Evolutionary conservation across 2,329 filamentous ascomycete species (phyloP), one percentile per base, ranked within the genome.

Genomic region (Fusarium sp.): DNA sequence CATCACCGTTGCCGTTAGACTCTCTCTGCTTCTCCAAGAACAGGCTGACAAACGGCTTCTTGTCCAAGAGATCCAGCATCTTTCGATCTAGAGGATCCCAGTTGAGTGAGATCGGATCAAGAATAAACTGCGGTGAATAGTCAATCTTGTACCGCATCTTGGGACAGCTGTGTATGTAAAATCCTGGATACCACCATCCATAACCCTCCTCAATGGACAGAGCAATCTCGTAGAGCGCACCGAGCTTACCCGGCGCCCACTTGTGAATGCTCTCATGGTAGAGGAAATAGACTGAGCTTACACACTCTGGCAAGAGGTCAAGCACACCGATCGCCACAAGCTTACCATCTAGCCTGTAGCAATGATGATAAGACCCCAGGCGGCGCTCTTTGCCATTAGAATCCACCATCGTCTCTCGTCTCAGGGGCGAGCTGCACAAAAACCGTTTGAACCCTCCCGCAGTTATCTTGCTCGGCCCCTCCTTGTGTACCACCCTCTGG

Each of bases 141-240:
- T 95, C 92, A 66, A 91, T 92, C 84, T 96, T 96, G 85, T 96
- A 96, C 75, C 87, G 87, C 94, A 96, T 96, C 84, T 96, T 96
- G 62, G 89, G 86, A 77, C 93, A 96, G 63, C 85, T 90, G 80
- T 95, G 93, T 67, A 96, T 96, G 77, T 96, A 96, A 81, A 91
- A 96, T 7, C 94, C 91, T 7, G 88, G 92, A 82, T 96, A 96
- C 88, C 94, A 96, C 86, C 90, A 94, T 49, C 87, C 84, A 76
- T 95, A 95, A 0, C 89, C 91, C 7, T 85, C 85, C 77, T 96
- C 93, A 4, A 87, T 83, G 0, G 93, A 92, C 31, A 96, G 81
- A 0, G 90, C 86, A 69, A 94, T 92, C 81, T 96, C 94, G 70
- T 91, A 85, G 70, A 96, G 80, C 2, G 93, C 94, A 38, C 92